These are phyloP conservation scores for Lichtheimia corymbifera DNA, from an alignment of 371 early-diverging fungal species.

Conservation along the genomic window DNA sequence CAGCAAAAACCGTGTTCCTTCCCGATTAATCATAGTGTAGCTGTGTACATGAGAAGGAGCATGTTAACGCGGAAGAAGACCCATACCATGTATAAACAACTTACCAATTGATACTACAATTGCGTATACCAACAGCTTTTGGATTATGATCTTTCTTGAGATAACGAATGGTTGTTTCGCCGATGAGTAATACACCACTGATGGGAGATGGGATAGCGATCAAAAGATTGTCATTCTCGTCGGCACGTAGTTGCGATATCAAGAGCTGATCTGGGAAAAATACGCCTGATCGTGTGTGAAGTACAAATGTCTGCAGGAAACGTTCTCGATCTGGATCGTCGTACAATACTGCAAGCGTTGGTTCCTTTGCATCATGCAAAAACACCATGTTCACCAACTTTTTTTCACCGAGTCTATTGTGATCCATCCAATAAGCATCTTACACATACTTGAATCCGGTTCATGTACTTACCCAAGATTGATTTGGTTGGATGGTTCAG, in stretches of 20 bases:
- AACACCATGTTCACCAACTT: constrained; percentile 70
- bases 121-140: constrained; percentile 56
- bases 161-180: constrained; percentile 70
- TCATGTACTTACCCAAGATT: constrained; percentile 15
- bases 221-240: constrained; percentile 52
- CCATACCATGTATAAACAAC: neutral
- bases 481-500: constrained; percentile 9
- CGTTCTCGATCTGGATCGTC: constrained; percentile 66
- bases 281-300: constrained; percentile 1
- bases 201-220: constrained; percentile 59
- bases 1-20: constrained; percentile 69
- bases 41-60: constrained; percentile 28
- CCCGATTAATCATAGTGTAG: constrained; percentile 46
- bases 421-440: neutral
- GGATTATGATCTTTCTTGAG: constrained; percentile 46
- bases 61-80: no score
- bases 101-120: constrained; percentile 50
- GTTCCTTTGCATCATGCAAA: constrained; percentile 50
- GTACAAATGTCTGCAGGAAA: constrained; percentile 25
- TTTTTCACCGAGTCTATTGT: constrained; percentile 68
- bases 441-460: neutral
- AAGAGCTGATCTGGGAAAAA: constrained; percentile 46
- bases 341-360: constrained; percentile 73
- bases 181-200: constrained; percentile 72
- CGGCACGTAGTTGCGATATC: constrained; percentile 53